Evolutionary conservation across 2,329 filamentous ascomycete genomes (phyloP).

Genomic region (Phoma sp.): DNA sequence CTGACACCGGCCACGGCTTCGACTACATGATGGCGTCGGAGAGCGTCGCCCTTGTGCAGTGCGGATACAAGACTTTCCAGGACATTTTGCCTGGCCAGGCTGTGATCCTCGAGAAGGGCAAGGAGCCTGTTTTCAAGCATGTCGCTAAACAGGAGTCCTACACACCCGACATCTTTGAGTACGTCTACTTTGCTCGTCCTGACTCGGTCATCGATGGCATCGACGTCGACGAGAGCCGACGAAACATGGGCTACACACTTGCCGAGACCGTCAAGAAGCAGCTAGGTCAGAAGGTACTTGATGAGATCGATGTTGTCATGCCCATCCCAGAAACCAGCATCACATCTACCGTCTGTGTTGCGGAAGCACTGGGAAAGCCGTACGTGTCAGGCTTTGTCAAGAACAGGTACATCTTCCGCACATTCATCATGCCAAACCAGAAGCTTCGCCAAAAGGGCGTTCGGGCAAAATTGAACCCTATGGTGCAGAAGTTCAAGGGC

Average conservation of each 20-base stretch:
- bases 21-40: slow-evolving; percentile 95
- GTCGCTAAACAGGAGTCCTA: slow-evolving; percentile 73
- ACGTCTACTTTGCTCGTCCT: slow-evolving; percentile 84
- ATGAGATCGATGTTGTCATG: slow-evolving; percentile 83
- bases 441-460: slow-evolving; percentile 83
- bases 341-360: slow-evolving; percentile 78
- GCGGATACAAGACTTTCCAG: slow-evolving; percentile 77
- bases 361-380: slow-evolving; percentile 77
- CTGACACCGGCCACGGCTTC: slow-evolving; percentile 67
- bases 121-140: slow-evolving; percentile 76
- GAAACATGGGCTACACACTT: slow-evolving; percentile 85
- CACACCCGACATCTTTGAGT: slow-evolving; percentile 86
- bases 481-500: slow-evolving; percentile 82
- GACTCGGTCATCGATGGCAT: slow-evolving; percentile 88
- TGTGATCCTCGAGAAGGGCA: slow-evolving; percentile 83
- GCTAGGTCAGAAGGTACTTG: slow-evolving; percentile 72
- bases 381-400: slow-evolving; percentile 86
- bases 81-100: slow-evolving; percentile 86
- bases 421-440: slow-evolving; percentile 88
- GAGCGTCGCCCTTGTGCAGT: slow-evolving; percentile 81
- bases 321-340: slow-evolving; percentile 86
- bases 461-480: slow-evolving; percentile 86
- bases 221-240: slow-evolving; percentile 80
- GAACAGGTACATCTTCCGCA: slow-evolving; percentile 88
- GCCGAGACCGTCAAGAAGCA: slow-evolving; percentile 74